Evolutionary conservation across 2,329 filamentous ascomycete genomes (phyloP).

Genomic region (Scedosporium dehoogii): DNA sequence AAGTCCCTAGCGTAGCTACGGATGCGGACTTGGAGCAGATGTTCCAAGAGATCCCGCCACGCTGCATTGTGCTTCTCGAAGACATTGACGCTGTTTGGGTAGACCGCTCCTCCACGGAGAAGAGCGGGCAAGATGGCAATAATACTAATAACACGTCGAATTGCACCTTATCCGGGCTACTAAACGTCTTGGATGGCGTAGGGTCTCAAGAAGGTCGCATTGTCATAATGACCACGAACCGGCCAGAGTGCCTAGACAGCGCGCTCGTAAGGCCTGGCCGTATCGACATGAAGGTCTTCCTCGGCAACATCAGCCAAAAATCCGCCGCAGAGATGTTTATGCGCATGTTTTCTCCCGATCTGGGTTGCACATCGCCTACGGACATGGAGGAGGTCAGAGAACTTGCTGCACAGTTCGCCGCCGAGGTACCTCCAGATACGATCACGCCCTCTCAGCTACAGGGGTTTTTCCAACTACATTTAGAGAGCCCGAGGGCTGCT

Average conservation of each 20-base stretch:
- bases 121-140: constrained; percentile 16
- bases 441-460: constrained; percentile 41
- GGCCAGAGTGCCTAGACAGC: constrained; percentile 49
- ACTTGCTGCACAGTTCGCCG: constrained; percentile 38
- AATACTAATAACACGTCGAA: constrained; percentile 25
- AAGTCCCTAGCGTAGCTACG: constrained; percentile 53
- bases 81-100: constrained; percentile 67
- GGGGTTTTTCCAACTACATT: constrained; percentile 34
- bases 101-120: constrained; percentile 43
- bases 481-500: constrained; percentile 27
- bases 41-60: constrained; percentile 56
- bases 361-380: constrained; percentile 15
- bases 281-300: constrained; percentile 50
- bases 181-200: constrained; percentile 73
- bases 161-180: constrained; percentile 65
- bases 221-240: constrained; percentile 55
- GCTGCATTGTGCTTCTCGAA: constrained; percentile 65
- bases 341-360: constrained; percentile 31
- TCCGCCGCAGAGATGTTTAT: constrained; percentile 36
- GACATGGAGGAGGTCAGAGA: constrained; percentile 26
- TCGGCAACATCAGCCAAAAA: constrained; percentile 36
- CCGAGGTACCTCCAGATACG: constrained; percentile 34
- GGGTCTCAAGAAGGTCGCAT: constrained; percentile 54
- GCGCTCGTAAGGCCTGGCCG: constrained; percentile 54
- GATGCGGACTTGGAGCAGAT: constrained; percentile 56